phyloP scores from a whole-genome alignment of 148 eudicot species.

The Chenopodium suecicum region DNA sequence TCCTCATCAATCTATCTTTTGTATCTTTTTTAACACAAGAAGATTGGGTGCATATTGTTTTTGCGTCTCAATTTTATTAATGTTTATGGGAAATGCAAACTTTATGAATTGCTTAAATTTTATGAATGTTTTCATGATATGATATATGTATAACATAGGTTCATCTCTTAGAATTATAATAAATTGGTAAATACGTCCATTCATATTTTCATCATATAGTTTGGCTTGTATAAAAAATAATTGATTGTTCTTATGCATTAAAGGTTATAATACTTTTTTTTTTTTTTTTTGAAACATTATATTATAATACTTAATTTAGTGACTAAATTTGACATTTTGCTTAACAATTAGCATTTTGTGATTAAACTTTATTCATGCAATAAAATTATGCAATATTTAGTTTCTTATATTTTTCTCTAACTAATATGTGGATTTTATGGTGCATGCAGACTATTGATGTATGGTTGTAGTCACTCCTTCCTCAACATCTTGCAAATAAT shows the following conservation, averaged over 20 bases:
- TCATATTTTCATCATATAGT: not conserved
- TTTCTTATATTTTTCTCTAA: not conserved
- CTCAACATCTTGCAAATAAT: conserved; percentile 1
- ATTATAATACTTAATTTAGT: not conserved
- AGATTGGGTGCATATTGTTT: not conserved
- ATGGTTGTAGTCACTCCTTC: not conserved
- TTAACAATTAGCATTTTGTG: not conserved
- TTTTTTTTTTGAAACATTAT: too few relatives aligned
- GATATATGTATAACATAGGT: too few relatives aligned
- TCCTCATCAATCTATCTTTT: not conserved
- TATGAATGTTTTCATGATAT: not conserved
- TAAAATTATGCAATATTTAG: not conserved
- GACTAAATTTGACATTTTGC: not conserved
- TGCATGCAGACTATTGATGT: conserved; percentile 17
- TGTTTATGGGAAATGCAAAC: not conserved
- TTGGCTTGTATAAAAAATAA: too few relatives aligned
- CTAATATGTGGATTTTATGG: not conserved
- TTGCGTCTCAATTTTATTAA: not conserved
- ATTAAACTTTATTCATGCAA: not conserved
- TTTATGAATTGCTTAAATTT: not conserved
- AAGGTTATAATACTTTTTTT: too few relatives aligned
- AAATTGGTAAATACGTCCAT: too few relatives aligned
- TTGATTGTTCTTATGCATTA: not conserved
- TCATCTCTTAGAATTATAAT: too few relatives aligned
- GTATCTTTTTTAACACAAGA: not conserved